Conservation (phyloP, 371 early-diverging fungal species). For the Mucor indicus region DNA sequence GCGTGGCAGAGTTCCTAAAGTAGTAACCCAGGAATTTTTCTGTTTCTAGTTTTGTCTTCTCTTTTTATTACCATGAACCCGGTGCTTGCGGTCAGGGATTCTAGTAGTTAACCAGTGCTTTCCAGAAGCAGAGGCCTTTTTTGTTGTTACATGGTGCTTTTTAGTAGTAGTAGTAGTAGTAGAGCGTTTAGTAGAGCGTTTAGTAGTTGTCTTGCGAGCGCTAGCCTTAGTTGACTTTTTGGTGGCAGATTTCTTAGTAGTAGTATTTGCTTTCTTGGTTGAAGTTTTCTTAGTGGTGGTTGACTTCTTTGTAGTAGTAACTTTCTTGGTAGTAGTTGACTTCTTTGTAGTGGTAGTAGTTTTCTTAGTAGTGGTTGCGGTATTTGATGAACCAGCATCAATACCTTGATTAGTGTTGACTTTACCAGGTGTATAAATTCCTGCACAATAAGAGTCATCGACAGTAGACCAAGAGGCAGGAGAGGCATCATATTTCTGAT, state of each 20-base stretch:
- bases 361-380: background rate
- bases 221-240: too few relatives aligned
- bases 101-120: too few relatives aligned
- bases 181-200: background rate
- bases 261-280: background rate
- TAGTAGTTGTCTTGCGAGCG: background rate
- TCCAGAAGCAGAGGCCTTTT: too few relatives aligned
- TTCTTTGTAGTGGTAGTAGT: background rate
- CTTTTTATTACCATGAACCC: too few relatives aligned
- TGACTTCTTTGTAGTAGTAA: background rate
- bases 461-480: constrained; percentile 24
- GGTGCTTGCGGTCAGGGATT: too few relatives aligned
- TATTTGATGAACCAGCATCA: constrained; percentile 1
- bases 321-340: background rate
- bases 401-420: constrained; percentile 18
- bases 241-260: background rate
- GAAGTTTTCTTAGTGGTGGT: background rate
- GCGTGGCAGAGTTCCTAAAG: too few relatives aligned
- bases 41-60: too few relatives aligned
- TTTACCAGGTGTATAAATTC: constrained; percentile 24
- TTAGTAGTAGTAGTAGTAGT: too few relatives aligned
- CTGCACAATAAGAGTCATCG: constrained; percentile 17
- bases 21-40: too few relatives aligned
- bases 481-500: constrained; percentile 21
- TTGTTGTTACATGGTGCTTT: too few relatives aligned